A percentile compares a stretch with the other conserved stretches of the same genome.
Evolutionary conservation across 345 rosid genomes (phyloP).

Genomic region (Hypericum androsaemum): DNA sequence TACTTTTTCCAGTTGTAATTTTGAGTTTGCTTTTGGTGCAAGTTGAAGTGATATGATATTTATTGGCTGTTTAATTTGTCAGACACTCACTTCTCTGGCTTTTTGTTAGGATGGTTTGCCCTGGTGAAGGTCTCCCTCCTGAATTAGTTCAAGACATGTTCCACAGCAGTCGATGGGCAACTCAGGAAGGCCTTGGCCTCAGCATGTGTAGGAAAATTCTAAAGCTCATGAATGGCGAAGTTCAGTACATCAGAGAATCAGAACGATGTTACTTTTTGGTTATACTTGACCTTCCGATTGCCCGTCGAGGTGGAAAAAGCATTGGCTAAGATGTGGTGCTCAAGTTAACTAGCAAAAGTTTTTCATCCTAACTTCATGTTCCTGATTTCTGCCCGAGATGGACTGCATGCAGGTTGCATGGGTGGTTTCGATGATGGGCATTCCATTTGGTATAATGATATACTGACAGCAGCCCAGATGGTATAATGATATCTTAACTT

Average conservation of each 20-base stretch:
- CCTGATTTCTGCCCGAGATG: no score
- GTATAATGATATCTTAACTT: no score
- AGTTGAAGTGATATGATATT: neutral
- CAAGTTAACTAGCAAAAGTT: no score
- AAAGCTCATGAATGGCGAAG: slow-evolving; percentile 83
- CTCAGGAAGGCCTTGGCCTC: slow-evolving; percentile 83
- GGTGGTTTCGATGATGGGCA: no score
- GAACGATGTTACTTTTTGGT: slow-evolving; percentile 70
- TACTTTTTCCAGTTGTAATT: no score
- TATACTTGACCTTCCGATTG: slow-evolving; percentile 56
- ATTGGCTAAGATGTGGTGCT: slow-evolving; percentile 15
- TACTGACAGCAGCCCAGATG: no score
- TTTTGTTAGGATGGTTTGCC: slow-evolving; percentile 68
- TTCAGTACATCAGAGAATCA: slow-evolving; percentile 76
- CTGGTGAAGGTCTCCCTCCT: slow-evolving; percentile 89
- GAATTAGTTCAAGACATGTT: slow-evolving; percentile 94
- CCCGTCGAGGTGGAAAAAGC: slow-evolving; percentile 24
- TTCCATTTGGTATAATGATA: no score
- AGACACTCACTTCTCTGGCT: slow-evolving; percentile 6
- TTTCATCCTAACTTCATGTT: no score
- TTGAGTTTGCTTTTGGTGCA: neutral
- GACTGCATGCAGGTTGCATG: no score
- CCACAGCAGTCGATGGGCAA: slow-evolving; percentile 64
- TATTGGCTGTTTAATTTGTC: slow-evolving; percentile 3
- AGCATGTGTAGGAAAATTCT: slow-evolving; percentile 87